phyloP scores from a whole-genome alignment of 768 basidiomycete species.

The Dacryopinax primogenitus region DNA sequence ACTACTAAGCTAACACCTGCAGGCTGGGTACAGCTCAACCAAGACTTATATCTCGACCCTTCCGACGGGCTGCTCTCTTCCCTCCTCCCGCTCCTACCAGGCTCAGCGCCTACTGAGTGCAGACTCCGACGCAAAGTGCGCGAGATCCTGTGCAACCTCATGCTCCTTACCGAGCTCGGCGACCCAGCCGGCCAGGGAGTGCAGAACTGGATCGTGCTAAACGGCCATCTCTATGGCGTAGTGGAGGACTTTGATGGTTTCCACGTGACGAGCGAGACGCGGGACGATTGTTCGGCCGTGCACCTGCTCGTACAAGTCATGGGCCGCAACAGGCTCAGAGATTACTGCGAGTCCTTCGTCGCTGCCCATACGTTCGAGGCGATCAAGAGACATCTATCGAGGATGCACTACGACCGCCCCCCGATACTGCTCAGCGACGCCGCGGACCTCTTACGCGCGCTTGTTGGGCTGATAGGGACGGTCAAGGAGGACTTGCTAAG shows the following conservation, averaged over 20 bases:
- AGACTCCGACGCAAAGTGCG: not conserved
- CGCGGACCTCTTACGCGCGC: not conserved
- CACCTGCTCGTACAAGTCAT: not conserved
- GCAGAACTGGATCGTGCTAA: not conserved
- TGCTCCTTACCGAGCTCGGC: not conserved
- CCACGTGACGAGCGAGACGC: conserved; percentile 1
- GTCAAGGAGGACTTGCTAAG: not conserved
- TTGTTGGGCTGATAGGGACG: not conserved
- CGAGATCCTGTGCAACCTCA: not conserved
- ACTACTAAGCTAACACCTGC: not conserved
- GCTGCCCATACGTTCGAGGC: not conserved
- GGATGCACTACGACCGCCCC: not conserved
- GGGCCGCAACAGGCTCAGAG: not conserved
- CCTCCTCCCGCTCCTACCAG: conserved; percentile 3
- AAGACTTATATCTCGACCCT: not conserved
- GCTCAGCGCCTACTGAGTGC: not conserved
- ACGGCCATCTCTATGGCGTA: not conserved
- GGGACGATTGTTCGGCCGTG: not conserved
- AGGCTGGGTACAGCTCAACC: not conserved
- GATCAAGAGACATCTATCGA: not conserved
- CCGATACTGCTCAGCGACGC: not conserved
- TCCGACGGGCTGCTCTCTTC: not conserved
- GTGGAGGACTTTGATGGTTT: not conserved
- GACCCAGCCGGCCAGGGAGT: not conserved
- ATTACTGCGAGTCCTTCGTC: not conserved